Evolutionary conservation across 768 basidiomycete genomes (phyloP).

Genomic region (Leccinum longicurvipes): DNA sequence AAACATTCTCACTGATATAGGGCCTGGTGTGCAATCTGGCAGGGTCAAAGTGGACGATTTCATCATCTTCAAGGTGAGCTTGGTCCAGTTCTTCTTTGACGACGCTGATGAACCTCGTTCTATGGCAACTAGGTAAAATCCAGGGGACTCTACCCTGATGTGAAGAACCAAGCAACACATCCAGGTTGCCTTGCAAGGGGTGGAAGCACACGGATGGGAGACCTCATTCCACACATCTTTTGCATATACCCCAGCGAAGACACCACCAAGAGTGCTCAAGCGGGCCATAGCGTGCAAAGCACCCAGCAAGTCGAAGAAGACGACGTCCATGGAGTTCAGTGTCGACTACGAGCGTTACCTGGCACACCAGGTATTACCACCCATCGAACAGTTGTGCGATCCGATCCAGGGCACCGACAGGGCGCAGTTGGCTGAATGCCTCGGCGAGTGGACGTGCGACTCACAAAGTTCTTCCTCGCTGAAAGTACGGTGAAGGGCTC

Average conservation of each 20-base stretch:
- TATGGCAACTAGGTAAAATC: slow-evolving; percentile 89
- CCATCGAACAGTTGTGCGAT: slow-evolving; percentile 92
- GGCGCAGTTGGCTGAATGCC: slow-evolving; percentile 87
- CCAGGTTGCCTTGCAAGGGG: slow-evolving; percentile 89
- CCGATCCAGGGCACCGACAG: slow-evolving; percentile 95
- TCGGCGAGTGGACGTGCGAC: slow-evolving; percentile 52
- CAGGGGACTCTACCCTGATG: slow-evolving; percentile 96
- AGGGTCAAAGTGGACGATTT: slow-evolving; percentile 85
- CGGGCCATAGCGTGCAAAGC: slow-evolving; percentile 87
- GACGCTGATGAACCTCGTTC: background rate
- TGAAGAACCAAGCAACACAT: slow-evolving; percentile 94
- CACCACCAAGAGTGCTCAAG: slow-evolving; percentile 69
- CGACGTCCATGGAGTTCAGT: slow-evolving; percentile 52
- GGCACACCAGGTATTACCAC: slow-evolving; percentile 87
- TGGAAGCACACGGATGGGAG: slow-evolving; percentile 74
- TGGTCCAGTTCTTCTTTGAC: slow-evolving; percentile 3
- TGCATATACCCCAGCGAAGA: slow-evolving; percentile 76
- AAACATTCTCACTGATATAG: slow-evolving; percentile 71
- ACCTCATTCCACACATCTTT: slow-evolving; percentile 96
- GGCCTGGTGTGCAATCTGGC: slow-evolving; percentile 73
- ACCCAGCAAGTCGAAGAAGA: slow-evolving; percentile 85
- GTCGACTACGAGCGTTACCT: slow-evolving; percentile 94
- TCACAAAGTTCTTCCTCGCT: background rate
- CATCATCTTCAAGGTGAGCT: slow-evolving; percentile 92
- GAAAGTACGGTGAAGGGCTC: slow-evolving; percentile 42